phyloP scores from a whole-genome alignment of 768 basidiomycete species.

The Phylloporus sp. region DNA sequence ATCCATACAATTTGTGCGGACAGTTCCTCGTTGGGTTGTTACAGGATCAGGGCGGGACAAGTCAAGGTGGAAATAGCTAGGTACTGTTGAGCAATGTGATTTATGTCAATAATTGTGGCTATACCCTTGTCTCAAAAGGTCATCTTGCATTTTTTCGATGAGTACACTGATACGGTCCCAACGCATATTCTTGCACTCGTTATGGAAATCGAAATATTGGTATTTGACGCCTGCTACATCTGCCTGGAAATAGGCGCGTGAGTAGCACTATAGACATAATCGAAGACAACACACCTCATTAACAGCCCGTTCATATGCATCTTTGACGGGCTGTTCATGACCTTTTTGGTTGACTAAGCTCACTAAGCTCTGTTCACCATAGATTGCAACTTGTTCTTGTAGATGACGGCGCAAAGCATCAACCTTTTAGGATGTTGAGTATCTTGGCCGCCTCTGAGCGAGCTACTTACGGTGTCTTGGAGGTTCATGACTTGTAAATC shows the following conservation, averaged over 20 bases:
- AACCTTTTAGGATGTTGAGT: conserved; percentile 41
- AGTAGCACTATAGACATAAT: not conserved
- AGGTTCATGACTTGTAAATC: conserved; percentile 96
- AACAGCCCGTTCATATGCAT: conserved; percentile 83
- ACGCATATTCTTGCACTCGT: conserved; percentile 89
- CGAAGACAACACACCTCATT: conserved; percentile 44
- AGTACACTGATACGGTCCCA: conserved; percentile 90
- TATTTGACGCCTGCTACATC: conserved; percentile 72
- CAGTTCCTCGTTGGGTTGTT: conserved; percentile 66
- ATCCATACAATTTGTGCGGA: conserved; percentile 98
- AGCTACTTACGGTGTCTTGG: conserved; percentile 66
- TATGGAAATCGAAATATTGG: conserved; percentile 96
- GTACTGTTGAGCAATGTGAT: conserved; percentile 5
- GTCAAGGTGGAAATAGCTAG: conserved; percentile 77
- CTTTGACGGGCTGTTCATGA: conserved; percentile 90
- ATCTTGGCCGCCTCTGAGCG: not conserved
- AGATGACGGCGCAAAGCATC: conserved; percentile 73
- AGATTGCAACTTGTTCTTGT: conserved; percentile 62
- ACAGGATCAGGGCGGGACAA: conserved; percentile 43
- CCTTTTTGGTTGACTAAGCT: conserved; percentile 95
- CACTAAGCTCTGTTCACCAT: conserved; percentile 77
- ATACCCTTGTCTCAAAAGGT: conserved; percentile 67
- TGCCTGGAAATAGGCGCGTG: conserved; percentile 37
- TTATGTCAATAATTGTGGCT: not conserved
- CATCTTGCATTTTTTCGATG: conserved; percentile 70